Evolutionary conservation across 2,329 filamentous ascomycete genomes (phyloP).

Genomic region (Eurotiales sp.): DNA sequence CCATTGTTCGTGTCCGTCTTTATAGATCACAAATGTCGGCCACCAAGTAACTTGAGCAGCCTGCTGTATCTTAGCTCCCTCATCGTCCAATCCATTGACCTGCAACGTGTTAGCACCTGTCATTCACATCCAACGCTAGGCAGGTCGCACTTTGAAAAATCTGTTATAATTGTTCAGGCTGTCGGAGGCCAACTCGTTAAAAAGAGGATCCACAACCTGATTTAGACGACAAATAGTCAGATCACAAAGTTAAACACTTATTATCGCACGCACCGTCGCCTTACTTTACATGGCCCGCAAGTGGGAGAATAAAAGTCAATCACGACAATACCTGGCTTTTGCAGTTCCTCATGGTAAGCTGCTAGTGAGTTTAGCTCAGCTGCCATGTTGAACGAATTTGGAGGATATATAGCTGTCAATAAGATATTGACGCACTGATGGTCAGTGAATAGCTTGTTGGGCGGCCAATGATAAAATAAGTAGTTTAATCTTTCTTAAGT

Average conservation of each 20-base stretch:
- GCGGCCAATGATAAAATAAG: too few relatives aligned
- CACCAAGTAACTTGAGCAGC: conserved; percentile 1
- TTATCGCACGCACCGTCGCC: background rate
- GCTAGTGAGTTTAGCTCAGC: background rate
- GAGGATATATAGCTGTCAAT: too few relatives aligned
- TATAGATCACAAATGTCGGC: conserved; percentile 2
- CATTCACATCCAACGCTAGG: background rate
- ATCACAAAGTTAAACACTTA: background rate
- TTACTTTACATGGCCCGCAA: conserved; percentile 1
- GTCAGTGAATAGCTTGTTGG: too few relatives aligned
- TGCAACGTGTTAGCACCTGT: background rate
- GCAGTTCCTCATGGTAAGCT: conserved; percentile 1
- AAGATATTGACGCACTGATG: too few relatives aligned
- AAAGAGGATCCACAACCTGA: conserved; percentile 3
- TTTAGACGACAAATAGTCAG: background rate
- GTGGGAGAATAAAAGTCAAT: conserved; percentile 7
- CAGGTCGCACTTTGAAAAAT: conserved; percentile 1
- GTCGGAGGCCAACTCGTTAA: background rate
- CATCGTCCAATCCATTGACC: conserved; percentile 1
- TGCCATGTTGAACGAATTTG: background rate
- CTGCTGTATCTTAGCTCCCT: background rate
- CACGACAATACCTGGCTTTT: conserved; percentile 1
- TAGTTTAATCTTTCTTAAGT: too few relatives aligned
- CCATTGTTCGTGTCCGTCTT: conserved; percentile 3
- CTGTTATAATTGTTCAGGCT: background rate